Base-by-base conservation (phyloP, 2,329 filamentous ascomycete genomes). In the Leptographium wingfieldii region DNA sequence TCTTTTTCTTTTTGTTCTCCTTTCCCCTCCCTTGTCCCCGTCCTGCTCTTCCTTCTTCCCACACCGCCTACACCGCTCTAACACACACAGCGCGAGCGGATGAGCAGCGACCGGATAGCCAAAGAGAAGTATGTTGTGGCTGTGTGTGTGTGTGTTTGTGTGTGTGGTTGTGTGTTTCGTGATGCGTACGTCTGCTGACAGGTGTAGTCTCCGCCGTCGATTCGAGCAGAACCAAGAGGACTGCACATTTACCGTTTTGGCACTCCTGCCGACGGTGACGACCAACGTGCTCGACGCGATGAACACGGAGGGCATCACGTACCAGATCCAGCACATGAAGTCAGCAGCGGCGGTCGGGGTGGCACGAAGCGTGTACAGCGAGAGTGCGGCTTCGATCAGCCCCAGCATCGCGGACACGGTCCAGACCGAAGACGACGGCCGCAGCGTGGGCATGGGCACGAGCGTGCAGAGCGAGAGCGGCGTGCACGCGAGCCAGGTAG, bases 181-280 rank as follows among this genome's bases (percentile, higher is more conserved):
- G 22, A 22, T 55, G 14, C 14, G 14, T 14, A 29, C 22, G 22
- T 51, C 22, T 33, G 22, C n/a, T 56, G 3, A 38, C 52, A 1
- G 19, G 4, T 9, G 11, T 68, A 97, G 92, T 73, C 82, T 99
- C 63, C 91, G 92, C 57, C 88, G 94, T 61, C 88, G 94, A 69
- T 99, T 99, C 75, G 90, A 97, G 73, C 94, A 99, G 74, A 99
- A 99, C 73, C 94, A 99, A 72, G 92, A 96, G 71, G 94, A 99
- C 74, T 99, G 94, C 75, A 96, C 92, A 55, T 96, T 95, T 71
- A 99, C 94, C 46, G 91, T 97, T 53, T 85, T 97, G n/a, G 94
- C 92, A 35, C 84, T 99, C 59, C 81, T 99, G 11, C 94, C 94
- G 5, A 95, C 92, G 40, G 89, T 91, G 7, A 92, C 92, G 29